Conservation (phyloP, 768 basidiomycete genomes). For the Panaeolus cyanescens region DNA sequence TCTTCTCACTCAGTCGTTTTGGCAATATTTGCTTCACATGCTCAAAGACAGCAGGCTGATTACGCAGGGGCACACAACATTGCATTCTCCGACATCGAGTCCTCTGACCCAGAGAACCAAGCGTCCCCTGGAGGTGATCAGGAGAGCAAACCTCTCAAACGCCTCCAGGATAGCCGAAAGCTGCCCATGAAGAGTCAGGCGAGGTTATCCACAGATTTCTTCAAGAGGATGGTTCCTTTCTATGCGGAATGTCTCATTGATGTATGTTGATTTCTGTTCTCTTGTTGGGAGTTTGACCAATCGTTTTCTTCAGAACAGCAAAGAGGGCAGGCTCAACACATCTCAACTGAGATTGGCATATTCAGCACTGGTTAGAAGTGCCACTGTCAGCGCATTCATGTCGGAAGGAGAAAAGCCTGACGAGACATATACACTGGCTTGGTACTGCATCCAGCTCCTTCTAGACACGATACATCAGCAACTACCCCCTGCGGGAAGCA, state of each 20-base stretch:
- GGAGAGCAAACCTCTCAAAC: background rate
- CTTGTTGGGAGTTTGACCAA: background rate
- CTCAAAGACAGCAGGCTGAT: slow-evolving; percentile 37
- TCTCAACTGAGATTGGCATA: slow-evolving; percentile 75
- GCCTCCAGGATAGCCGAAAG: background rate
- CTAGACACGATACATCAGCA: slow-evolving; percentile 45
- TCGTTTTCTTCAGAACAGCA: slow-evolving; percentile 53
- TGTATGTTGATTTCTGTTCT: slow-evolving; percentile 38
- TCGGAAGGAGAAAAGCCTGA: slow-evolving; percentile 15
- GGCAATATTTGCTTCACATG: slow-evolving; percentile 67
- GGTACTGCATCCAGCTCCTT: slow-evolving; percentile 66
- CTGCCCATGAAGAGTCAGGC: background rate
- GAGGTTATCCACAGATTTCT: slow-evolving; percentile 35
- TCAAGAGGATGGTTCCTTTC: slow-evolving; percentile 67
- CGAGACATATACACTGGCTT: slow-evolving; percentile 51
- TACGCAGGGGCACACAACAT: slow-evolving; percentile 11
- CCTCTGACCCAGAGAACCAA: background rate
- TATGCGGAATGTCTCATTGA: slow-evolving; percentile 73
- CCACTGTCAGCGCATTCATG: slow-evolving; percentile 40
- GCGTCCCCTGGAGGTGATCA: background rate
- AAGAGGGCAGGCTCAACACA: slow-evolving; percentile 58
- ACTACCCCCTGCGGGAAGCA: slow-evolving; percentile 13
- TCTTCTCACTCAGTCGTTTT: slow-evolving; percentile 85
- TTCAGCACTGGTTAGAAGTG: slow-evolving; percentile 67
- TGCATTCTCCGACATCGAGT: slow-evolving; percentile 3